Conservation (phyloP, 164 flowering plant species). For the Hamamelis virginiana region DNA sequence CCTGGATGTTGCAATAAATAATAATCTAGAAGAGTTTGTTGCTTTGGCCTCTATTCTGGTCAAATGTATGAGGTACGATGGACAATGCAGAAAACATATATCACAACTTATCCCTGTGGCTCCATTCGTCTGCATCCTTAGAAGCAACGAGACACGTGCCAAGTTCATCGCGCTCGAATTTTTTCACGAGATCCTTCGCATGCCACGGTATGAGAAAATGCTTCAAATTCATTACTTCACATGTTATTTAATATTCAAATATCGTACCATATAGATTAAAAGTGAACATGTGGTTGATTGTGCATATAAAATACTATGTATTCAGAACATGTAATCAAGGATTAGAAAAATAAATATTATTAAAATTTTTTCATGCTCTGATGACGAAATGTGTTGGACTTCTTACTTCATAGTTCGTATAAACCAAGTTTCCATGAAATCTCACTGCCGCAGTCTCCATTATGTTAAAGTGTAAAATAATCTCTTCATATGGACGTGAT, state of each 20-base stretch:
- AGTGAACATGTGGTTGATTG: neutral
- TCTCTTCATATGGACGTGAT: neutral
- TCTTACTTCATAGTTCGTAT: neutral
- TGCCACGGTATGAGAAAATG: conserved; percentile 57
- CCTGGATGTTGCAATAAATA: conserved; percentile 33
- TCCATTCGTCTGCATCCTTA: conserved; percentile 50
- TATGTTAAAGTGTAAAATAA: neutral
- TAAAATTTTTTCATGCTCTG: neutral
- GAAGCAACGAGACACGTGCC: conserved; percentile 49
- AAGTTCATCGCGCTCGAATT: conserved; percentile 51
- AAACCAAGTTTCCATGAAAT: neutral
- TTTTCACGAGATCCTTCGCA: conserved; percentile 61
- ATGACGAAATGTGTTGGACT: neutral
- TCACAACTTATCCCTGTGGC: conserved; percentile 45
- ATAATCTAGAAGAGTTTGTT: conserved; percentile 40
- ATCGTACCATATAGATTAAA: too few relatives aligned
- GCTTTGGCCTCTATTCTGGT: conserved; percentile 59
- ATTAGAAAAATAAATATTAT: neutral
- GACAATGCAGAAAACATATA: conserved; percentile 54
- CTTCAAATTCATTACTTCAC: conserved; percentile 1
- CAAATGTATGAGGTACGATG: conserved; percentile 71
- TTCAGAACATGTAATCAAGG: neutral
- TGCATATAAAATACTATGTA: neutral
- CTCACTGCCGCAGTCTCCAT: neutral
- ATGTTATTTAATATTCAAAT: conserved; percentile 2